Evolutionary conservation across 805 yeast species (phyloP), one percentile per base, ranked within the genome.

Genomic region (Starmerella floris): DNA sequence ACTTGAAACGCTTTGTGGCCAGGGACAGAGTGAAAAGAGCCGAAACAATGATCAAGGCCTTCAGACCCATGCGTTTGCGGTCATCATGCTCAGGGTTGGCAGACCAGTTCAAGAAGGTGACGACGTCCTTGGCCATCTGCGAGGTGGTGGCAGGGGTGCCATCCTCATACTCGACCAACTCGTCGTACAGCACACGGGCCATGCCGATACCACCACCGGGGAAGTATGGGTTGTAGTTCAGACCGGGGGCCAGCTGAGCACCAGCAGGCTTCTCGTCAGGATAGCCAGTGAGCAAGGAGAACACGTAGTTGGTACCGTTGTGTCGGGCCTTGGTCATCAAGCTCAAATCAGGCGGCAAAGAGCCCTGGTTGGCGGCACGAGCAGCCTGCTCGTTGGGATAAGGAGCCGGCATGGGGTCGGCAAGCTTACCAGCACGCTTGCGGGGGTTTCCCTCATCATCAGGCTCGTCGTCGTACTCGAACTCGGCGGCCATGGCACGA

Each of bases 191-290:
- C 46, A 88, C 97, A 72, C 98, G 83, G 62, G 83, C 97, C 98
- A 91, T 91, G 56, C 95, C 98, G 71, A 91, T 88, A 34, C 96
- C 74, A 54, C 98, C 97, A 69, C 97, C 97, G 64, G 98, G 97
- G 95, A 91, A 91, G 74, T 91, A 91, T 61, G 98, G 98, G 76
- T 91, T 91, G 71, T 91, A 91, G 79, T 91, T 91, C 50, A 94
- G 66, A 52, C 98, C 98, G 50, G 83, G 81, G 46, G 97, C 93
- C 57, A 91, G 72, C 40, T 65, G 73, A 48, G 83, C 95, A 72
- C 98, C 98, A 26, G 95, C 97, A 55, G 98, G 98, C 49, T 95
- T 82, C 50, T 91, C 97, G 37, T 91, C 98, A 59, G 97, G 97
- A 73, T 91, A 91, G 62, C 98, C 98, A 50, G 97, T 91, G 66